A percentile compares a stretch with the other conserved stretches of the same genome.
These are phyloP conservation scores for Penicillium longicatenatum DNA, from an alignment of 495 filamentous ascomycete species.

Conservation along the genomic window DNA sequence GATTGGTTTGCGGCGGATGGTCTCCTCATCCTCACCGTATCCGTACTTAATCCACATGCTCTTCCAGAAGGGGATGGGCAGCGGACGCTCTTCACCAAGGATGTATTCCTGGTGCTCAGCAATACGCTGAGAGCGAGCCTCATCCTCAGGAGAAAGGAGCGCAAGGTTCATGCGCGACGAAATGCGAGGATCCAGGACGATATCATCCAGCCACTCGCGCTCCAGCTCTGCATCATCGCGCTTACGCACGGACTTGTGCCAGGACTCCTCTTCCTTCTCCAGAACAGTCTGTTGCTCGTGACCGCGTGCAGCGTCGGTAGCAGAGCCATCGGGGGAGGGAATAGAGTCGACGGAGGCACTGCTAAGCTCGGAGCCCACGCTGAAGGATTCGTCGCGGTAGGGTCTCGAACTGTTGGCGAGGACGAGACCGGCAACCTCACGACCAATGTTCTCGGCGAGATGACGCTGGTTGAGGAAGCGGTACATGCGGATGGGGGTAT, in stretches of 20 bases:
- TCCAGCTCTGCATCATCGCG: conserved; percentile 56
- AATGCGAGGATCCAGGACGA: conserved; percentile 80
- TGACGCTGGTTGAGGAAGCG: conserved; percentile 86
- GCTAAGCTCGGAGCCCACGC: conserved; percentile 26
- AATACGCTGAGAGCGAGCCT: conserved; percentile 64
- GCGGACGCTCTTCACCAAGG: conserved; percentile 54
- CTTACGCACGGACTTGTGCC: conserved; percentile 80
- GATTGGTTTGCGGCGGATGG: conserved; percentile 42
- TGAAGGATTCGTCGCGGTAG: conserved; percentile 37
- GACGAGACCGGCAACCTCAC: conserved; percentile 83
- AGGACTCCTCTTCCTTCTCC: conserved; percentile 77
- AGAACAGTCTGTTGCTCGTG: conserved; percentile 75
- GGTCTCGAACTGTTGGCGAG: conserved; percentile 62
- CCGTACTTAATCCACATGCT: conserved; percentile 49
- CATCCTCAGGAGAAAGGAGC: conserved; percentile 60
- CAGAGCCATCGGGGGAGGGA: conserved; percentile 17
- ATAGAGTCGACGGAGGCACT: conserved; percentile 36
- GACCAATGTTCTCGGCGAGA: conserved; percentile 84
- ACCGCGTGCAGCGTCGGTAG: conserved; percentile 18
- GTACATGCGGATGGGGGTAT: conserved; percentile 82
- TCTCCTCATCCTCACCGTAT: conserved; percentile 48
- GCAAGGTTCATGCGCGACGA: conserved; percentile 80
- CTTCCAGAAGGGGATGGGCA: conserved; percentile 42
- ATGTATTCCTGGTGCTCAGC: conserved; percentile 66
- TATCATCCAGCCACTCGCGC: conserved; percentile 72